Conservation (phyloP, 495 filamentous ascomycete species). For the Neurospora tetrasperma region DNA sequence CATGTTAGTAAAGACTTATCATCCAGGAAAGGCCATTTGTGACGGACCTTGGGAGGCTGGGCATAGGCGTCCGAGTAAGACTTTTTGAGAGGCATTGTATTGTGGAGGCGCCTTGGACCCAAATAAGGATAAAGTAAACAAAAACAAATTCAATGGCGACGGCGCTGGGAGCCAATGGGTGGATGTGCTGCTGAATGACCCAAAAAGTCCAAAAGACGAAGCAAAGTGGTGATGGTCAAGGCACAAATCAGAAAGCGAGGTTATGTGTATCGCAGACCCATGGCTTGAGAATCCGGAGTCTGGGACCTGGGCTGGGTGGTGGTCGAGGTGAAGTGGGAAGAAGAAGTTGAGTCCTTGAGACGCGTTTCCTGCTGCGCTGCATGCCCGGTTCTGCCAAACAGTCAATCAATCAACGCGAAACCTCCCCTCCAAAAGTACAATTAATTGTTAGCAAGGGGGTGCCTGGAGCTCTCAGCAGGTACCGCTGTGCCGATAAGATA, state of each 20-base stretch:
- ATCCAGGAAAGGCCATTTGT: constrained; percentile 1
- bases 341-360: background rate
- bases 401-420: background rate
- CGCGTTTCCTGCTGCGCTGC: background rate
- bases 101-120: background rate
- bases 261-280: background rate
- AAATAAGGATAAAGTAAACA: constrained; percentile 1
- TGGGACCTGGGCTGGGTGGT: background rate
- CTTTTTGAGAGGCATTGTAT: constrained; percentile 38
- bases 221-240: background rate
- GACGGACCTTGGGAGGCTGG: constrained; percentile 12
- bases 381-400: background rate
- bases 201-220: background rate
- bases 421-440: background rate
- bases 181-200: background rate
- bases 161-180: background rate
- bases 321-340: background rate
- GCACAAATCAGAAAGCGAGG: background rate
- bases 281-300: background rate
- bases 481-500: constrained; percentile 2
- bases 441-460: background rate
- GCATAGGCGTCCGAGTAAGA: constrained; percentile 40
- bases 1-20: constrained; percentile 5
- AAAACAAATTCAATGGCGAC: background rate
- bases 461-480: background rate